Conservation (phyloP, 108 stramenopile species). For the Fragilaria radians region DNA sequence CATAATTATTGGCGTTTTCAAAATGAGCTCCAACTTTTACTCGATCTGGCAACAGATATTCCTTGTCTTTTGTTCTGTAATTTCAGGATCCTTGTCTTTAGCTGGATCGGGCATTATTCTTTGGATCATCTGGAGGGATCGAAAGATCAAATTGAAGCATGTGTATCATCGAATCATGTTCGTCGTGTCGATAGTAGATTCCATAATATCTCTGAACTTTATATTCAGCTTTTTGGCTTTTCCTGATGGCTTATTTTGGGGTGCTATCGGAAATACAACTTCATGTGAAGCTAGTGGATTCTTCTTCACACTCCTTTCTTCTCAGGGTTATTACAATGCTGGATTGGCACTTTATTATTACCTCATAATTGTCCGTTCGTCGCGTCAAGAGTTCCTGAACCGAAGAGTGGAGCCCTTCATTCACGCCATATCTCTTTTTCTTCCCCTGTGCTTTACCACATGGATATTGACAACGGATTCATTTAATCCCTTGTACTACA, state of each 20-base stretch:
- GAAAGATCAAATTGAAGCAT: conserved; percentile 2
- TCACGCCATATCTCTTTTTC: background rate
- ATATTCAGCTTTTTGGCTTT: conserved; percentile 5
- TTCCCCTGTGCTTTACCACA: background rate
- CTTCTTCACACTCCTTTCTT: conserved; percentile 10
- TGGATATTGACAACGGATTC: background rate
- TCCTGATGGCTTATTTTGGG: conserved; percentile 13
- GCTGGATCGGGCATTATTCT: conserved; percentile 5
- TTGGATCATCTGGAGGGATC: conserved; percentile 9
- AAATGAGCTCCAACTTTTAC: no score
- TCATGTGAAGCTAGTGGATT: conserved; percentile 54
- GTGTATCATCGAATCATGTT: conserved; percentile 26
- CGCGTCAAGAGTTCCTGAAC: background rate
- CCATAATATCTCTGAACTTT: background rate
- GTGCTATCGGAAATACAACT: conserved; percentile 27
- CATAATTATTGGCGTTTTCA: no score
- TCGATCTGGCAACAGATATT: background rate
- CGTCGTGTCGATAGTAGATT: conserved; percentile 14
- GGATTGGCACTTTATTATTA: background rate
- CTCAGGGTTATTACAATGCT: background rate
- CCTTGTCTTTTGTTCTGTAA: background rate
- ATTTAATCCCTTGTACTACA: background rate
- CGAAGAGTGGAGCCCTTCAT: background rate
- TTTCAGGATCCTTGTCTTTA: background rate
- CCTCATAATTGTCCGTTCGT: background rate